These are phyloP conservation scores for Hapsidospora chrysogenum DNA, from an alignment of 495 filamentous ascomycete species.

Conservation along the genomic window DNA sequence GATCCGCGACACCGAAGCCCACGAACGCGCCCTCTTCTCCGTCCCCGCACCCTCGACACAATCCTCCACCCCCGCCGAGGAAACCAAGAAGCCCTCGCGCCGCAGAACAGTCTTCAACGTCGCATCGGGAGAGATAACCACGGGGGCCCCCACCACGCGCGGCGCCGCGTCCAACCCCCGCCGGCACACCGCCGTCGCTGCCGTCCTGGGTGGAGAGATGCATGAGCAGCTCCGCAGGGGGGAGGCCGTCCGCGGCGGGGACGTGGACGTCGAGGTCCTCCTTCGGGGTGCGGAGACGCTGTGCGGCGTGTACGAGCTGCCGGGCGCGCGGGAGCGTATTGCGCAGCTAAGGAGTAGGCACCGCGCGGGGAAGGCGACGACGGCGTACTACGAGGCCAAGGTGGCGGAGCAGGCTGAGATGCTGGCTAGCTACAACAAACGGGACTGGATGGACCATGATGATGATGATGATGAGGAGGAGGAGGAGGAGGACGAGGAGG, in stretches of 20 bases:
- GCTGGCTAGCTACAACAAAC: conserved; percentile 53
- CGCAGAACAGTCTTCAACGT: conserved; percentile 40
- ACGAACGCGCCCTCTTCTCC: conserved; percentile 91
- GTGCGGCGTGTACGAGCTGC: conserved; percentile 70
- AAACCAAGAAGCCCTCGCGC: conserved; percentile 16
- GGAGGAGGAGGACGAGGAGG: conserved; percentile 17
- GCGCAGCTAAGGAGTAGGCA: conserved; percentile 53
- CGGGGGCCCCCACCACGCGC: conserved; percentile 22
- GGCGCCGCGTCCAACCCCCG: conserved; percentile 37
- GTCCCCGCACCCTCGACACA: conserved; percentile 53
- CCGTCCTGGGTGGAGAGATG: conserved; percentile 74
- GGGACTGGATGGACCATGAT: conserved; percentile 27
- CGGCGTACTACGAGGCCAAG: conserved; percentile 61
- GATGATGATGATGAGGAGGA: conserved; percentile 24
- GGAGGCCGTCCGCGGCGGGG: conserved; percentile 33
- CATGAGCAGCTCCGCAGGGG: conserved; percentile 61
- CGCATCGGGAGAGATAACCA: conserved; percentile 34
- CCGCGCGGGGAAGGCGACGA: conserved; percentile 51
- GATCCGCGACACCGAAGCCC: conserved; percentile 87
- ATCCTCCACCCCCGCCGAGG: conserved; percentile 27
- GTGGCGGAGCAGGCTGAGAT: conserved; percentile 63
- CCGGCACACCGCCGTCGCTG: conserved; percentile 73
- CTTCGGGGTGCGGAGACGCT: conserved; percentile 83
- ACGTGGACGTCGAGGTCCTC: conserved; percentile 76
- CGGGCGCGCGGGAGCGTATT: conserved; percentile 70